Percentiles rank a stretch among this genome's conserved stretches.
These are phyloP conservation scores for Monotropa hypopitys DNA, from an alignment of 179 eudicot genomes.

Conservation along the genomic window DNA sequence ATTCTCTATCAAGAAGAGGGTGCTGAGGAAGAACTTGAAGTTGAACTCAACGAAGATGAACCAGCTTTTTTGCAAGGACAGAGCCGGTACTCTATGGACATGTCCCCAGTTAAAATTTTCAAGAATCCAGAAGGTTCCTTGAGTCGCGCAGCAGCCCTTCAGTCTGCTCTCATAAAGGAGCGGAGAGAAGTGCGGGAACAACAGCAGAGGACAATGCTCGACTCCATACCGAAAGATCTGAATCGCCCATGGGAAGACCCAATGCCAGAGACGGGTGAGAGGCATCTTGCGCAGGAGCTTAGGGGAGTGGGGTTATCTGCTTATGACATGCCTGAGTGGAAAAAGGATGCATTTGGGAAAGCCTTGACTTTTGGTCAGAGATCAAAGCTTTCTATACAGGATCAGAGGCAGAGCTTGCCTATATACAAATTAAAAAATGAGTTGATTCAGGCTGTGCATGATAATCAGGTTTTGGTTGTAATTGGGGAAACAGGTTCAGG, in stretches of 20 bases:
- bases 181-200: conserved; percentile 87
- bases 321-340: conserved; percentile 94
- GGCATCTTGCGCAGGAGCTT: conserved; percentile 93
- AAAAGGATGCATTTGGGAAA: conserved; percentile 84
- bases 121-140: conserved; percentile 91
- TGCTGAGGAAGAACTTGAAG: conserved; percentile 79
- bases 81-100: conserved; percentile 56
- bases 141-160: conserved; percentile 89
- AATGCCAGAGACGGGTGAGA: conserved; percentile 94
- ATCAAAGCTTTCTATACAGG: conserved; percentile 82
- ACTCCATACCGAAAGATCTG: conserved; percentile 91
- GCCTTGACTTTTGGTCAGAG: conserved; percentile 83
- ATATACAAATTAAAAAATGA: conserved; percentile 80
- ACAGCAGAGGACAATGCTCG: conserved; percentile 81
- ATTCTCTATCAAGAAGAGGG: conserved; percentile 70
- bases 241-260: conserved; percentile 99
- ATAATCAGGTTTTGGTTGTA: conserved; percentile 83
- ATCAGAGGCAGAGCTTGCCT: conserved; percentile 90
- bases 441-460: conserved; percentile 68
- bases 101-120: conserved; percentile 88
- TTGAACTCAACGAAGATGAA: conserved; percentile 83
- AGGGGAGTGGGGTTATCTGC: conserved; percentile 94
- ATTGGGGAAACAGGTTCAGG: conserved; percentile 58
- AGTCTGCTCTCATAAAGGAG: conserved; percentile 76
- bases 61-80: conserved; percentile 81